Base-by-base conservation (phyloP, 176 grass and related monocot genomes). In the Bolboschoenus planiculmis region DNA sequence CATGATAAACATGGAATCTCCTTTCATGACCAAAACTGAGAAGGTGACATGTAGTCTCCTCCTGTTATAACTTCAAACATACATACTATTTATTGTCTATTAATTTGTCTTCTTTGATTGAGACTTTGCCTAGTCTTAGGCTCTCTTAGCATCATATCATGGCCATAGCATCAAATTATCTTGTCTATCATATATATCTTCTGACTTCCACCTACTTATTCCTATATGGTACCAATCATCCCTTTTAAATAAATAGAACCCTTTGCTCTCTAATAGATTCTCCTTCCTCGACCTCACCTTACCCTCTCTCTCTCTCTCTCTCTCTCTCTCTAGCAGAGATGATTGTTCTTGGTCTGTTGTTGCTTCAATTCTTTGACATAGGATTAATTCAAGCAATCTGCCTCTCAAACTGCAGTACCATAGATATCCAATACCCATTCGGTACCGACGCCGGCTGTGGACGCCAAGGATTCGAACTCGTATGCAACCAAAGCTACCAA, bases 401-500 rank as follows among this genome's bases (percentile, higher is more conserved):
- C 90, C 59, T n/a, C 1, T 0, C 7, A 5, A 56, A n/a, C 10
- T 91, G 92, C 27, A 79, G 92, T 48, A 62, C 47, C 79, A 81
- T 94, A 58, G 62, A 10, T 18, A 84, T 91, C 56, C 16, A 61
- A 0, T 84, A 89, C 55, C 92, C 89, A 29, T 91, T 91, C 43
- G 87, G 87, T 56, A 33, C 88, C 7, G 79, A 82, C 16, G 48
- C 10, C 4, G 86, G 83, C 89, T 89, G 87, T 44, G 61, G n/a
- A 59, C 79, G 0, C 24, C 0, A 5, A 29, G 84, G 86, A 33
- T 94, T 91, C 64, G 51, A 75, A 35, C 48, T 90, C 84, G 87
- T 42, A 68, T 87, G 91, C 58, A 5, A 90, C 50, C 24, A 29
- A 20, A 58, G 48, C 1, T 18, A 23, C 56, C 47, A 6, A 10